Percentiles rank a stretch among this genome's conserved stretches.
These are phyloP conservation scores for Rhizopogon salebrosus DNA, from an alignment of 768 basidiomycete species.

Conservation along the genomic window DNA sequence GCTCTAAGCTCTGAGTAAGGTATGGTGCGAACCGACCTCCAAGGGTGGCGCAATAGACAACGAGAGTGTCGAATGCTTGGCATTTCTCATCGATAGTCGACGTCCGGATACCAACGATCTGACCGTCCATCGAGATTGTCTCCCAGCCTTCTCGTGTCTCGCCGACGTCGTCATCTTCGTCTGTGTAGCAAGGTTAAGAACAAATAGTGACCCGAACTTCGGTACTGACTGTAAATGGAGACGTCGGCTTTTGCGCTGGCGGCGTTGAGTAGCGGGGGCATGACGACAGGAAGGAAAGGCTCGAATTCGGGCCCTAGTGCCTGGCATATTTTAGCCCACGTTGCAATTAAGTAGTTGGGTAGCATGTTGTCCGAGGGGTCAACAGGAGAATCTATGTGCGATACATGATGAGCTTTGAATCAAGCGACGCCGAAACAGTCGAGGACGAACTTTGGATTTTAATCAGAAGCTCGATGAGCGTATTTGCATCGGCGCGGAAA, in stretches of 20 bases:
- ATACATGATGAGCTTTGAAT: neutral
- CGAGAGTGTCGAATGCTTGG: slow-evolving; percentile 82
- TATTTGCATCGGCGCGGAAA: slow-evolving; percentile 69
- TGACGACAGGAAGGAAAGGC: slow-evolving; percentile 79
- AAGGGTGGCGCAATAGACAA: slow-evolving; percentile 72
- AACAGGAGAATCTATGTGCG: slow-evolving; percentile 49
- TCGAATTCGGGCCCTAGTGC: slow-evolving; percentile 82
- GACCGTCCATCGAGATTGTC: slow-evolving; percentile 72
- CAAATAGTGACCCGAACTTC: neutral
- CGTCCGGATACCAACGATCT: slow-evolving; percentile 71
- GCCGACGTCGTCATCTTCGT: slow-evolving; percentile 49
- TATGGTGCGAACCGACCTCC: slow-evolving; percentile 67
- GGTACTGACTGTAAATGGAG: slow-evolving; percentile 57
- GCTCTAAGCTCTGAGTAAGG: slow-evolving; percentile 62
- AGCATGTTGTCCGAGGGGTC: slow-evolving; percentile 72
- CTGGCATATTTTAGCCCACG: slow-evolving; percentile 88
- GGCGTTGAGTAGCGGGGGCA: slow-evolving; percentile 70
- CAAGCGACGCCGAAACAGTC: neutral
- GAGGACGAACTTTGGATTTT: slow-evolving; percentile 63
- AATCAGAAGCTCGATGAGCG: slow-evolving; percentile 68
- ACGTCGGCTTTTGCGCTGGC: slow-evolving; percentile 82
- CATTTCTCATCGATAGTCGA: slow-evolving; percentile 83
- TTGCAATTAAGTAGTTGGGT: slow-evolving; percentile 73
- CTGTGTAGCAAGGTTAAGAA: slow-evolving; percentile 18
- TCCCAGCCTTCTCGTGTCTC: slow-evolving; percentile 75